These are phyloP conservation scores for Leccinum subgranulosum DNA, from an alignment of 768 basidiomycete genomes.

Conservation along the genomic window DNA sequence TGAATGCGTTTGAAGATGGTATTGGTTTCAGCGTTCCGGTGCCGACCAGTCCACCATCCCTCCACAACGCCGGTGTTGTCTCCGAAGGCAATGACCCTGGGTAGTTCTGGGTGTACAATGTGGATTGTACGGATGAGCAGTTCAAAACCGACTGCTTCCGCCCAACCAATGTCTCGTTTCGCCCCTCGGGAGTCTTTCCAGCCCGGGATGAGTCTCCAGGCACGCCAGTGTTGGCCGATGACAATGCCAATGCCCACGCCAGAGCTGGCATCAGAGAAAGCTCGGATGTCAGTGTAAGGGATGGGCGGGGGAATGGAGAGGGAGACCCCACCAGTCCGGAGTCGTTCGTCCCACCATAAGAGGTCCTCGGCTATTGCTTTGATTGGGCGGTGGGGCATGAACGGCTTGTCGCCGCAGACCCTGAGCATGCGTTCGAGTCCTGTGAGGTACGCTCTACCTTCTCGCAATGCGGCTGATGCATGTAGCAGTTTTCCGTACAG, in stretches of 20 bases:
- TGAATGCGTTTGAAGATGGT: neutral
- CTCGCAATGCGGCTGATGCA: neutral
- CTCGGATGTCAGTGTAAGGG: neutral
- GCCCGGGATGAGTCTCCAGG: neutral
- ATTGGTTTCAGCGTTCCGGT: neutral
- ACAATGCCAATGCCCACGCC: neutral
- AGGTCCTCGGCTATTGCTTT: neutral
- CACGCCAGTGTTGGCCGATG: neutral
- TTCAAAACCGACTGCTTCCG: neutral
- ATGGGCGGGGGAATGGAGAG: neutral
- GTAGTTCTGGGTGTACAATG: neutral
- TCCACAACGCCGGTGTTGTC: neutral
- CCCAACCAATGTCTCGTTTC: neutral
- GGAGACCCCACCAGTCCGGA: neutral
- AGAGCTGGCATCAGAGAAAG: neutral
- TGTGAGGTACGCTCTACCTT: neutral
- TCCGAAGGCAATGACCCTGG: neutral
- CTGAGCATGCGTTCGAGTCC: neutral
- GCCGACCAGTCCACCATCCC: neutral
- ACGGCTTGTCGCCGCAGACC: neutral
- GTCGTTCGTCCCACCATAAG: neutral
- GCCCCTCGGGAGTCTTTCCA: neutral
- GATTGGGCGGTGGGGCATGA: neutral
- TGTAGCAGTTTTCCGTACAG: neutral
- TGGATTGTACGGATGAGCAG: neutral